phyloP scores from a whole-genome alignment of 2,329 filamentous ascomycete genomes.

The Aspergillus japonicus region DNA sequence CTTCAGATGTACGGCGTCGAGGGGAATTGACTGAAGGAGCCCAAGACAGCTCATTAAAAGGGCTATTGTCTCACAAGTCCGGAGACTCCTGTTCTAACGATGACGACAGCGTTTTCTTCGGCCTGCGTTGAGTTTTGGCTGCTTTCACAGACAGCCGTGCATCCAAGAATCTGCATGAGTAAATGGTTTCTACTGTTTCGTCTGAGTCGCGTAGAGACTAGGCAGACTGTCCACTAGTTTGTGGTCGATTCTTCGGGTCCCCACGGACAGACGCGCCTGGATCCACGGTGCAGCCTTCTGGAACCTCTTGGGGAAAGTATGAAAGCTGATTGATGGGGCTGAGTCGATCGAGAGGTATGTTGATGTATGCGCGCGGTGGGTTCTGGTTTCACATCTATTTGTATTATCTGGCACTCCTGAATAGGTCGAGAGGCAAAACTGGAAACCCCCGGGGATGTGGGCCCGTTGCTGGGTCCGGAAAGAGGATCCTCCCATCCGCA shows the following conservation, averaged over 20 bases:
- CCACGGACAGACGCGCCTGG: background rate
- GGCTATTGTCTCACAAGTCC: background rate
- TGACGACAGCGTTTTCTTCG: background rate
- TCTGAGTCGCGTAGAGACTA: background rate
- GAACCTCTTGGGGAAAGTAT: conserved; percentile 11
- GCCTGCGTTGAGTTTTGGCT: background rate
- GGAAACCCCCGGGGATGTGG: conserved; percentile 15
- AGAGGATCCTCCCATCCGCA: conserved; percentile 1
- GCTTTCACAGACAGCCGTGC: background rate
- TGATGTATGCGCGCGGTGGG: background rate
- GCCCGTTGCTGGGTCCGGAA: conserved; percentile 10
- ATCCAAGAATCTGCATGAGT: background rate
- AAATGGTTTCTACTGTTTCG: background rate
- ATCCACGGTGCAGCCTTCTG: conserved; percentile 10
- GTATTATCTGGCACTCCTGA: conserved; percentile 2
- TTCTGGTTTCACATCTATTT: conserved; percentile 3
- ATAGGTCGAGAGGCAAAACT: conserved; percentile 6
- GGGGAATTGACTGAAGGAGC: background rate
- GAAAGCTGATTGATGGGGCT: background rate
- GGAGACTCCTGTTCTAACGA: background rate
- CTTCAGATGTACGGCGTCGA: background rate
- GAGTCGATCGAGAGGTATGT: background rate
- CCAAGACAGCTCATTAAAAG: background rate
- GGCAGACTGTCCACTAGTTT: background rate
- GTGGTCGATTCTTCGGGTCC: background rate